Evolutionary conservation across 208 protist species (phyloP), one percentile per base, ranked within the genome.

Genomic region (Leishmania guyanensis): DNA sequence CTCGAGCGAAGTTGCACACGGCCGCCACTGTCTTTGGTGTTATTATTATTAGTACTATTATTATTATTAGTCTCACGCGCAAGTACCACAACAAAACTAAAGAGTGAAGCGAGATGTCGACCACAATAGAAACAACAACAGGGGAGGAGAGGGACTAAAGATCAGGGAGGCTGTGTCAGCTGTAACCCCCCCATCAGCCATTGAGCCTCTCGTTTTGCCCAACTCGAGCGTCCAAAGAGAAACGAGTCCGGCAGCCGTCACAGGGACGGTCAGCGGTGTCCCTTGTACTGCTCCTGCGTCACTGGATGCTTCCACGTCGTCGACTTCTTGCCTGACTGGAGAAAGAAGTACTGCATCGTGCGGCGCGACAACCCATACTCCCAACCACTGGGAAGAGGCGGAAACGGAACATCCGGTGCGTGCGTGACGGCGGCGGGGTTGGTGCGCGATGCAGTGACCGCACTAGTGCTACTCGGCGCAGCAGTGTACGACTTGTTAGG

Each of bases 271-370:
- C 50, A 86, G 1, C 82, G 82, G 33, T 79, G 53, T 16, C 78
- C 82, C 43, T 82, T 86, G 78, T 86, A 86, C 78, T 68, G 82
- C 62, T 86, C 82, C 73, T 86, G 82, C 66, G 82, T 86, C n/a
- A 86, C 78, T 0, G 82, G 82, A 62, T 86, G 82, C 66, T 82
- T 86, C 82, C 82, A 86, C 36, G 82, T 86, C 1, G 82, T 86
- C 5, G 78, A 82, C 78, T 86, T 86, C 78, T 82, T 86, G 74
- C 82, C 82, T 4, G 78, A 82, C 50, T 86, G 82, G 5, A 82
- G 54, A 51, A 86, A 86, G n/a, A 82, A 86, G 82, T 82, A 86
- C 72, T 86, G 78, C 78, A 79, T 86, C 29, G 82, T 86, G 78
- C 82, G 82, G 5, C 82, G 77, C 46, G 82, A 86, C 73, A 86